phyloP scores from a whole-genome alignment of 306 rosid species.

The Cucurbita ficifolia region DNA sequence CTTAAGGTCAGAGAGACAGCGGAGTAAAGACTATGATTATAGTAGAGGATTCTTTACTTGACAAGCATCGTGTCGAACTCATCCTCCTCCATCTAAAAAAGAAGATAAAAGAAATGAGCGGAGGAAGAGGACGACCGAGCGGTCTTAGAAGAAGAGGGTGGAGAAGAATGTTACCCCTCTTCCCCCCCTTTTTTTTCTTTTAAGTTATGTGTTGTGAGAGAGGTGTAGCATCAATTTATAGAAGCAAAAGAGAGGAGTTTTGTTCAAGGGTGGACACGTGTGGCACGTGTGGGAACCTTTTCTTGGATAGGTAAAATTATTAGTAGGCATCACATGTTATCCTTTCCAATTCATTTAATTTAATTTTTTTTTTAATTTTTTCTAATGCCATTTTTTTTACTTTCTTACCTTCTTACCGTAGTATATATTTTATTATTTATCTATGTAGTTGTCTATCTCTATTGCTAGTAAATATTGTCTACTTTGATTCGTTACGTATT shows the following conservation, averaged over 20 bases:
- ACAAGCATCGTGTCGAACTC: not conserved
- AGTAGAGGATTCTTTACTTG: not conserved
- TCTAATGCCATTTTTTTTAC: too few species aligned
- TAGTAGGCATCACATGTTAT: not conserved
- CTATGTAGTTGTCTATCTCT: too few species aligned
- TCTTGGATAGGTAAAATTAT: not conserved
- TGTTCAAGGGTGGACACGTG: not conserved
- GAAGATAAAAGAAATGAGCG: not conserved
- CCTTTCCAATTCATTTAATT: not conserved
- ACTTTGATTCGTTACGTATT: too few species aligned
- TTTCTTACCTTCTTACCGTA: too few species aligned
- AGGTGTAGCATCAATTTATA: not conserved
- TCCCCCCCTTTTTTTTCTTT: too few species aligned
- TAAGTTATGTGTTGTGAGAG: not conserved
- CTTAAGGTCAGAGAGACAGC: not conserved
- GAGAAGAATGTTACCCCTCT: too few species aligned
- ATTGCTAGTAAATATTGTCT: too few species aligned
- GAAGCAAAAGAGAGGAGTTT: not conserved
- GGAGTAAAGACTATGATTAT: not conserved
- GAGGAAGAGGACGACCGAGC: too few species aligned
- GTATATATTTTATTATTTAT: too few species aligned
- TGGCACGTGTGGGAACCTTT: not conserved
- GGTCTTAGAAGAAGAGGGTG: too few species aligned
- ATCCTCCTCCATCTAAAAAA: not conserved
- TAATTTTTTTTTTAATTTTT: not conserved